Evolutionary conservation across 2,329 filamentous ascomycete genomes (phyloP), one percentile per base, ranked within the genome.

Genomic region (Hypoxylon sp.): DNA sequence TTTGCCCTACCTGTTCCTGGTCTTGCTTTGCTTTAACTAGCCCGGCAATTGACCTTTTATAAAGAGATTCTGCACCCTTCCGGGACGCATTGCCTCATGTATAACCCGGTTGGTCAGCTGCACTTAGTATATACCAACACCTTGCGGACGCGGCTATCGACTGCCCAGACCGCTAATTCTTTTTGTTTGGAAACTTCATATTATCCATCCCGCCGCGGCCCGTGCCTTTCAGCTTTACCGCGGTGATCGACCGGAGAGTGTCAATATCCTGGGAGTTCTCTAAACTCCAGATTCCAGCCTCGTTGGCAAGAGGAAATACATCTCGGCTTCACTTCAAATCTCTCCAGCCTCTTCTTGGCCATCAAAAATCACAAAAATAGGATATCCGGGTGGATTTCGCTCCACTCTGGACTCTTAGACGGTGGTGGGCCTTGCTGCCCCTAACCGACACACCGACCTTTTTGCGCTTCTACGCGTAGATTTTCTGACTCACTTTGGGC

Each of bases 11-110:
- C 39, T 44, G 29, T 37, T 59, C 57, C 22, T 60, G 47, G 59
- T 63, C 48, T 68, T 64, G 65, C 70, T 68, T 68, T 67, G 64
- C 67, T 69, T 69, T 68, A 54, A 63, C 63, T 72, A 68, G 63
- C 65, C 61, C 61, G 50, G 63, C 71, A 69, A 60, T 50, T 65
- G 55, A 56, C 51, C 59, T 57, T 57, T 47, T 65, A 58, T 44
- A 65, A 61, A 57, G 54, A 61, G 37, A 60, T 70, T 42, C 67
- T 72, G 65, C 63, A 69, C 47, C 51, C 50, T 55, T 24, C 70
- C 63, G 70, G 59, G 29, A 67, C 63, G 54, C 63, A 55, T 67
- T 47, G 57, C 65, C 64, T 63, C 51, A 72, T 72, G 70, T 68
- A 67, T 68, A 66, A 65, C 54, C 61, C 61, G 57, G 65, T 69